Conservation (phyloP, 73 alveolate genomes). For the Paramecium sexaurelia region DNA sequence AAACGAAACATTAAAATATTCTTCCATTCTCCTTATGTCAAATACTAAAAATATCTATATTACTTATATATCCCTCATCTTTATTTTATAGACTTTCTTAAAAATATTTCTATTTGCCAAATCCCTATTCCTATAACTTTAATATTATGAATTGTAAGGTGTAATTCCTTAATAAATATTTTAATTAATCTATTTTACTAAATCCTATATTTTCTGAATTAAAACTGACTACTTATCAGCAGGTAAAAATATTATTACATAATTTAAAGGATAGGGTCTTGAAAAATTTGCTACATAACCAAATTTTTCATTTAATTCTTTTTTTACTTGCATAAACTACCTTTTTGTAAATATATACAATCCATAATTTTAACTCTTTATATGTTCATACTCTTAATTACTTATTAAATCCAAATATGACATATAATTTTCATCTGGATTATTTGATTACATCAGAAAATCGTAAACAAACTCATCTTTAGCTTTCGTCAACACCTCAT, state of each 20-base stretch:
- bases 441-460: neutral
- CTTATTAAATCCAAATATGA: neutral
- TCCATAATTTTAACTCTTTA: neutral
- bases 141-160: neutral
- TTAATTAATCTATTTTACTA: neutral
- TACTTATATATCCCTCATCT: neutral
- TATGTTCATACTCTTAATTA: neutral
- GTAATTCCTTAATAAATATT: neutral
- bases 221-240: neutral
- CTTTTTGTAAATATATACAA: neutral
- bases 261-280: neutral
- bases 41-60: neutral
- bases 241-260: neutral
- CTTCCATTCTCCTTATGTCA: neutral
- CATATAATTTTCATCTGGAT: neutral
- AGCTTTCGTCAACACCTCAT: no score
- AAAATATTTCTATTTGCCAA: neutral
- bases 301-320: neutral
- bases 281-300: neutral
- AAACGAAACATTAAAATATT: neutral
- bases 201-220: neutral
- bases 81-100: neutral
- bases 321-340: neutral
- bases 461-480: neutral
- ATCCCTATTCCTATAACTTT: neutral